Evolutionary conservation across 129 eudicot genomes (phyloP), one percentile per base, ranked within the genome.

Genomic region (Lactuca saligna): DNA sequence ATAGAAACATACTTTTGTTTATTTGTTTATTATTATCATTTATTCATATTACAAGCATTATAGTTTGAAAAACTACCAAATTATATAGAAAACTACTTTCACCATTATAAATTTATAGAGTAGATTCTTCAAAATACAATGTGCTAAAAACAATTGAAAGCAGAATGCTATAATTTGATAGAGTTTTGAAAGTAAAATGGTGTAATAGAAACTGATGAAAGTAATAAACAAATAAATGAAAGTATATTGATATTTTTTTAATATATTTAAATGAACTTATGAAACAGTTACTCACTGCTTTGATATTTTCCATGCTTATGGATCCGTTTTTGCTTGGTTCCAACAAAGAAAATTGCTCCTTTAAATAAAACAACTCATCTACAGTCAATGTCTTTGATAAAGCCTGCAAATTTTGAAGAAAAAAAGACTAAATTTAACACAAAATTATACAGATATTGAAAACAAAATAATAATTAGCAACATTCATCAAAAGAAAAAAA

Each of bases 301-400:
- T 94, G 38, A 94, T 89, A 65, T 82, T 89, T 11, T 90, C 96
- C 86, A 94, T 81, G 80, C 84, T 77, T 77, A 94, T 87, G 54
- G 88, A 65, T 59, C 98, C 98, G 63, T 80, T 85, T 83, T 84
- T 87, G 80, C 73, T 86, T 41, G 98, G 98, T 70, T 83, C 92
- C 80, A 89, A 73, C 38, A 84, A 76, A 20, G 92, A 71, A 78
- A 79, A 89, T 72, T 93, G 98, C 74, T 85, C 95, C 69, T 87
- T 87, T 62, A 93, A 17, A 69, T 93, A 89, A 60, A 72, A 72
- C 34, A 89, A 81, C 78, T 93, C 95, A 74, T 90, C 95, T 8
- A 81, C 90, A 0, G 98, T 87, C 84, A 93, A 55, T 42, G 97
- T 89, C 78, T 89, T 93, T 0, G 98, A 87, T 66, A 93, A 66